A percentile compares a stretch with the other conserved stretches of the same genome.
phyloP scores from a whole-genome alignment of 495 filamentous ascomycete species.

The Massariosphaeria phaeospora region DNA sequence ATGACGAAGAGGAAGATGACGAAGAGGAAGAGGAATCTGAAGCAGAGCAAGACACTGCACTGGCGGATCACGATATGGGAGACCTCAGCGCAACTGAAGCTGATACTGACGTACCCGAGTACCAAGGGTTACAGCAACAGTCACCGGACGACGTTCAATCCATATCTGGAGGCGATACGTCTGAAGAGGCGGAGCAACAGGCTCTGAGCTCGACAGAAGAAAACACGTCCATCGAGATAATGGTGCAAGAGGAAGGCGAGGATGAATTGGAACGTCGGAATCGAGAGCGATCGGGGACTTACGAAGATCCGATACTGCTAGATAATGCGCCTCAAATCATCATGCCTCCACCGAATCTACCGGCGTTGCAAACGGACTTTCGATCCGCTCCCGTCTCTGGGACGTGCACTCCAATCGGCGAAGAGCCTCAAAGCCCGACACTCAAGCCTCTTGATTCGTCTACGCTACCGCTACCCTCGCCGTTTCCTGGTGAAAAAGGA shows the following conservation, averaged over 20 bases:
- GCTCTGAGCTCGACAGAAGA: not conserved
- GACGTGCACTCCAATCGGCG: constrained; percentile 21
- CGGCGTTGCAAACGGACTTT: constrained; percentile 28
- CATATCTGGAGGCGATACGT: not conserved
- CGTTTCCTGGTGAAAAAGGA: constrained; percentile 34
- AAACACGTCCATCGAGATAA: not conserved
- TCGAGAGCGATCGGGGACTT: not conserved
- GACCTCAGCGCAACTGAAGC: not conserved
- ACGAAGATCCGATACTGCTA: not conserved
- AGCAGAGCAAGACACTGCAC: no score
- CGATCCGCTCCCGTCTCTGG: not conserved
- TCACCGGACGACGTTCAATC: not conserved
- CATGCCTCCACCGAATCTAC: constrained; percentile 36
- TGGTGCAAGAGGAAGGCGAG: not conserved
- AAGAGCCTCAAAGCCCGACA: constrained; percentile 23
- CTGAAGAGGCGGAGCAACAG: not conserved
- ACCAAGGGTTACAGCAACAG: not conserved
- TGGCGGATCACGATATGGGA: not conserved
- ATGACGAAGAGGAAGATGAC: not conserved
- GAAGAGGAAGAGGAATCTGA: not conserved
- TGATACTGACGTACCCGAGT: not conserved
- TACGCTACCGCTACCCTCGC: constrained; percentile 35
- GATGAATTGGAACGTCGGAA: not conserved
- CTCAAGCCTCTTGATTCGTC: constrained; percentile 26
- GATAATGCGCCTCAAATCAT: constrained; percentile 3